A percentile compares a stretch with the other conserved stretches of the same genome.
These are phyloP conservation scores for Pisolithus tinctorius DNA, from an alignment of 768 basidiomycete species.

Conservation along the genomic window DNA sequence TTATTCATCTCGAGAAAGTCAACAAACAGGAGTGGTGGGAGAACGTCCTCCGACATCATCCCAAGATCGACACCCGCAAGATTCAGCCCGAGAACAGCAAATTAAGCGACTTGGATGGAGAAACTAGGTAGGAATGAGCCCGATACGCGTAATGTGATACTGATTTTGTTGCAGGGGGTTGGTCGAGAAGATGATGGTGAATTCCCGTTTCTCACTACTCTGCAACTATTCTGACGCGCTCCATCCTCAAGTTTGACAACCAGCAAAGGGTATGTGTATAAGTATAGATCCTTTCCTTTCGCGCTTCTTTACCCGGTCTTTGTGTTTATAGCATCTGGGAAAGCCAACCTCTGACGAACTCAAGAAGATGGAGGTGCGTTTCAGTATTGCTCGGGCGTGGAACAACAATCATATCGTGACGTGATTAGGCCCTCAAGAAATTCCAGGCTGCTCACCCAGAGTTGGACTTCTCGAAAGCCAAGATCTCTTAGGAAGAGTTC, in stretches of 20 bases:
- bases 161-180: conserved; percentile 56
- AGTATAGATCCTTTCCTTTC: not conserved
- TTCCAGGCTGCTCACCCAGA: conserved; percentile 91
- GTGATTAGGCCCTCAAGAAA: conserved; percentile 66
- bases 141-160: conserved; percentile 1
- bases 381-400: not conserved
- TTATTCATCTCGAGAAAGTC: conserved; percentile 79
- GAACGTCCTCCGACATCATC: conserved; percentile 89
- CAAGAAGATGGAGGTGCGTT: conserved; percentile 80
- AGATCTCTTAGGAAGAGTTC: conserved; percentile 53
- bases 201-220: conserved; percentile 16
- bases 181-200: conserved; percentile 99
- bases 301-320: not conserved
- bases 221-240: conserved; percentile 5
- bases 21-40: conserved; percentile 96
- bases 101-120: conserved; percentile 90
- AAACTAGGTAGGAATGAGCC: conserved; percentile 65
- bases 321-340: conserved; percentile 70
- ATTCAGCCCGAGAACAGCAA: conserved; percentile 95
- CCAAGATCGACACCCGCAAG: conserved; percentile 94
- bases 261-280: conserved; percentile 33
- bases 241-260: conserved; percentile 34
- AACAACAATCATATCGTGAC: not conserved
- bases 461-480: conserved; percentile 89
- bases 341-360: conserved; percentile 93